A percentile compares a stretch with the other conserved stretches of the same genome.
These are phyloP conservation scores for Xeromyces bisporus DNA, from an alignment of 495 filamentous ascomycete species.

Conservation along the genomic window DNA sequence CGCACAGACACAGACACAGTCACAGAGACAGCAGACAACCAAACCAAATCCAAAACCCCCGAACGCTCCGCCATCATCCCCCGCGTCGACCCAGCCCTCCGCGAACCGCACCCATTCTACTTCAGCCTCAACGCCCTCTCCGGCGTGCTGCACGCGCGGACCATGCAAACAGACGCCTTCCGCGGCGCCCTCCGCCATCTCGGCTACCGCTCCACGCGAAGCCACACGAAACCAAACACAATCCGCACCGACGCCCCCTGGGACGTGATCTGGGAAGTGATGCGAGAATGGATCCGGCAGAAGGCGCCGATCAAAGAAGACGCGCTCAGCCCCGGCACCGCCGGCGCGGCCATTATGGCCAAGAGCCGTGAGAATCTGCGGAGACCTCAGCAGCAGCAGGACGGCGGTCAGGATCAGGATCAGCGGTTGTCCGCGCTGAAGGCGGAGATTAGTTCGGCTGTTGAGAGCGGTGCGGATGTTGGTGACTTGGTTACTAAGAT, in stretches of 20 bases:
- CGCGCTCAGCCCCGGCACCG: constrained; percentile 45
- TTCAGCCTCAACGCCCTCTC: constrained; percentile 57
- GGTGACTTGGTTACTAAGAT: constrained; percentile 25
- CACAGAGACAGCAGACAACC: constrained; percentile 1
- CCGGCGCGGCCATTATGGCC: constrained; percentile 50
- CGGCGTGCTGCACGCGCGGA: constrained; percentile 57
- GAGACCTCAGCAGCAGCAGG: constrained; percentile 2
- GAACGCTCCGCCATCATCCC: constrained; percentile 20
- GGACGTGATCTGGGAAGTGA: constrained; percentile 79
- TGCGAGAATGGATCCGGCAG: constrained; percentile 78
- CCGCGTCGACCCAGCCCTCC: constrained; percentile 31
- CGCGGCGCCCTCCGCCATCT: constrained; percentile 63
- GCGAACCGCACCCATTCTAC: constrained; percentile 70
- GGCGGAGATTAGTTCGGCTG: constrained; percentile 16
- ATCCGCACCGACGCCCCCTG: constrained; percentile 85
- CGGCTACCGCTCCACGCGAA: constrained; percentile 67
- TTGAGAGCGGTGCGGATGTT: constrained; percentile 20
- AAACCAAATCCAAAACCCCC: constrained; percentile 6
- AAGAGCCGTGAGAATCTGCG: constrained; percentile 18
- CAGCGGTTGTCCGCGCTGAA: constrained; percentile 16
- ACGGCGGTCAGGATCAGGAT: constrained; percentile 4
- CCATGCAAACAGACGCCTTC: constrained; percentile 52
- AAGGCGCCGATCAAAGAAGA: constrained; percentile 53
- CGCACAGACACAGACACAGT: neutral
- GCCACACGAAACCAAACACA: constrained; percentile 73